phyloP scores from a whole-genome alignment of 2,329 filamentous ascomycete species.

The Capronia americana region DNA sequence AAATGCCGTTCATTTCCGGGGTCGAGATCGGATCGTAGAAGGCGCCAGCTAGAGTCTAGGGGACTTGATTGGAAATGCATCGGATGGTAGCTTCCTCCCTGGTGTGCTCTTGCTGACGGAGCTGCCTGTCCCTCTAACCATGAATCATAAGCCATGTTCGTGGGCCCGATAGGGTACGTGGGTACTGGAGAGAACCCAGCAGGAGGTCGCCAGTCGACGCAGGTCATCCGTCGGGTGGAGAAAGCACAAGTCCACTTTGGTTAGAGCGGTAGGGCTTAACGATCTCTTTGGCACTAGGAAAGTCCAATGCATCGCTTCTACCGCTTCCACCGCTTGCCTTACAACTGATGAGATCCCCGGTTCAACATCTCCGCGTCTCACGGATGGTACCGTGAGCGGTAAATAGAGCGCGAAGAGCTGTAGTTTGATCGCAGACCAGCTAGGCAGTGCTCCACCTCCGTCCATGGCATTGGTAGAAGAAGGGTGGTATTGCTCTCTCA shows the following conservation, averaged over 20 bases:
- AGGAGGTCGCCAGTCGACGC: slow-evolving; percentile 8
- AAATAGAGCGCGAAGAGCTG: not conserved
- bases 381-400: not conserved
- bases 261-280: slow-evolving; percentile 20
- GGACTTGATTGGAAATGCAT: slow-evolving; percentile 11
- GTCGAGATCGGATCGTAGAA: slow-evolving; percentile 17
- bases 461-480: slow-evolving; percentile 3
- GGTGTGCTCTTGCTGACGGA: slow-evolving; percentile 15
- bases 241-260: slow-evolving; percentile 8
- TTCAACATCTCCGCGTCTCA: slow-evolving; percentile 13
- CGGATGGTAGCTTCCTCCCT: slow-evolving; percentile 8
- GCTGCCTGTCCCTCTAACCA: not conserved
- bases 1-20: slow-evolving; percentile 3
- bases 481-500: slow-evolving; percentile 14
- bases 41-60: not conserved
- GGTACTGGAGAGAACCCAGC: not conserved
- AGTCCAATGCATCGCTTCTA: slow-evolving; percentile 7
- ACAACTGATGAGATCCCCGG: not conserved
- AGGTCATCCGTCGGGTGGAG: slow-evolving; percentile 16
- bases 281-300: not conserved
- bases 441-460: not conserved
- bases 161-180: slow-evolving; percentile 8
- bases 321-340: slow-evolving; percentile 14
- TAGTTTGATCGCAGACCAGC: not conserved
- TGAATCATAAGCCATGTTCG: not conserved